Evolutionary conservation across 352 stramenopile species (phyloP).

Genomic region (Globisporangium mamillatum): DNA sequence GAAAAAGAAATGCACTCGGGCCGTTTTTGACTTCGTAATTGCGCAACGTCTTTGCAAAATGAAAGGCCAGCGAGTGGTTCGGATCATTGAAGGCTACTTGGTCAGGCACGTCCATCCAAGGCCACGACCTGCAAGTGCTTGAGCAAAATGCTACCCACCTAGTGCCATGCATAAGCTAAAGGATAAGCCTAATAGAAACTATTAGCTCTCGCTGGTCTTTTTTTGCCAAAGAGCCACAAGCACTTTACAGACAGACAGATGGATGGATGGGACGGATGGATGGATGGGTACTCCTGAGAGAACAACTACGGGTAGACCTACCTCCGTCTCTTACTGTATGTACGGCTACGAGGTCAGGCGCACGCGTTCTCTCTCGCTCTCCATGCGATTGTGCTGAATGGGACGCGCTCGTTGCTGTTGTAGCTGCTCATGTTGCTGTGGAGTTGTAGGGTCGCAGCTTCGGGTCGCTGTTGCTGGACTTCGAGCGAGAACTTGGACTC

Average conservation of each 20-base stretch:
- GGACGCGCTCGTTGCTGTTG: background rate
- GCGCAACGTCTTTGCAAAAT: background rate
- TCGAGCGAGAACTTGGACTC: slow-evolving; percentile 3
- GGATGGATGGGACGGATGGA: no score
- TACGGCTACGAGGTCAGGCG: background rate
- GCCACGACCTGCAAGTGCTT: background rate
- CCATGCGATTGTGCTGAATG: background rate
- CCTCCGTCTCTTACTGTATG: background rate
- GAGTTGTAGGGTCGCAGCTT: background rate
- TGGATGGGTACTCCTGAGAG: background rate
- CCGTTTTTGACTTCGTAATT: background rate
- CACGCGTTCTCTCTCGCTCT: background rate
- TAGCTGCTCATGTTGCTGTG: background rate
- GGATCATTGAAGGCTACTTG: background rate
- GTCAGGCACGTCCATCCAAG: background rate
- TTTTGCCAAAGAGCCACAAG: background rate
- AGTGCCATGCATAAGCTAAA: background rate
- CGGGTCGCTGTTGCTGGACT: background rate
- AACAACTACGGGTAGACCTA: background rate
- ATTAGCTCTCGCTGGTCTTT: background rate
- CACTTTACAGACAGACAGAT: no score
- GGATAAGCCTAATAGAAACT: background rate
- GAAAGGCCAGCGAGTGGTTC: background rate
- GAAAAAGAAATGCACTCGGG: background rate
- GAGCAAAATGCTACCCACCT: background rate